Evolutionary conservation across 352 stramenopile species (phyloP).

Genomic region (Phytophthora constricta): DNA sequence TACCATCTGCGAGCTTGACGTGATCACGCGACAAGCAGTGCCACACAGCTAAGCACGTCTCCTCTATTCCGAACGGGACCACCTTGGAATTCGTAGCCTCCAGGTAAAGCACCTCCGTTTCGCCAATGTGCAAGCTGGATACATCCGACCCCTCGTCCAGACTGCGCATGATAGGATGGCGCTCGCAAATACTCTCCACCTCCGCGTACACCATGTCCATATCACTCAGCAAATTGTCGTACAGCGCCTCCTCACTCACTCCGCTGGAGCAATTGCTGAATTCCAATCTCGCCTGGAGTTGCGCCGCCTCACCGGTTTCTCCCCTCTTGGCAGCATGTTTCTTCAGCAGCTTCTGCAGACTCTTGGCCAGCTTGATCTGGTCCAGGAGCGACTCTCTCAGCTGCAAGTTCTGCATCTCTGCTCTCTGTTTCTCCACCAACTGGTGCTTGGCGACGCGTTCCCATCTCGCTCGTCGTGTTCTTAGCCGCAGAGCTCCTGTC

Average conservation of each 20-base stretch:
- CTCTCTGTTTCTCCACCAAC: slow-evolving; percentile 37
- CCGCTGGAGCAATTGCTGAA: slow-evolving; percentile 21
- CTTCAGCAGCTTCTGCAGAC: slow-evolving; percentile 54
- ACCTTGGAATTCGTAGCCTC: slow-evolving; percentile 53
- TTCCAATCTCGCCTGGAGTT: slow-evolving; percentile 27
- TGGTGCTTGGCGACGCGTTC: slow-evolving; percentile 46
- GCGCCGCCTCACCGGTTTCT: slow-evolving; percentile 18
- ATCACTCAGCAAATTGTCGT: slow-evolving; percentile 30
- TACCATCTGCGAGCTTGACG: slow-evolving; percentile 46
- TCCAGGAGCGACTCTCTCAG: slow-evolving; percentile 32
- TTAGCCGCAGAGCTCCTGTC: neutral
- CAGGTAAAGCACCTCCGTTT: slow-evolving; percentile 36
- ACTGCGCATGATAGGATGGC: slow-evolving; percentile 35
- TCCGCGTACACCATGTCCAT: slow-evolving; percentile 43
- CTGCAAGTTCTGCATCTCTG: slow-evolving; percentile 46
- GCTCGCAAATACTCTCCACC: slow-evolving; percentile 34
- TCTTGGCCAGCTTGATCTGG: slow-evolving; percentile 56
- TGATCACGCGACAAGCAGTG: slow-evolving; percentile 37
- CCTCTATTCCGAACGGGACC: slow-evolving; percentile 48
- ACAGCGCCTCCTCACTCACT: slow-evolving; percentile 26
- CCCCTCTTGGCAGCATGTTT: slow-evolving; percentile 29
- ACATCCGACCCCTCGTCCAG: slow-evolving; percentile 39
- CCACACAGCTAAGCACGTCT: slow-evolving; percentile 49
- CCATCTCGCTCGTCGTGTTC: slow-evolving; percentile 26
- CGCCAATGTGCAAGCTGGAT: slow-evolving; percentile 35